Conservation (phyloP, 1,284 basidiomycete genomes). For the Microbotryum lychnidis-dioicae region DNA sequence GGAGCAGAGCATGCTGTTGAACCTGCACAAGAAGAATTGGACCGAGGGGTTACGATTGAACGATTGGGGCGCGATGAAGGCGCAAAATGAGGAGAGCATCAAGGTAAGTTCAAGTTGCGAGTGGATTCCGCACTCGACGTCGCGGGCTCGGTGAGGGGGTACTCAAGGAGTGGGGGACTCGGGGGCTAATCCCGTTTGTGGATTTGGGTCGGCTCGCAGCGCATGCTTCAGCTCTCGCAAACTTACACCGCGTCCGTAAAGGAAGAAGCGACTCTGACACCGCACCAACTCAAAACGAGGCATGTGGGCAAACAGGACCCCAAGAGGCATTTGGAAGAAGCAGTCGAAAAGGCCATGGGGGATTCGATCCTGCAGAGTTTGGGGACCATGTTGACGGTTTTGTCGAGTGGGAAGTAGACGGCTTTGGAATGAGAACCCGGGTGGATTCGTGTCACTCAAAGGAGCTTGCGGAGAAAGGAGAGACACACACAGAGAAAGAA, state of each 20-base stretch:
- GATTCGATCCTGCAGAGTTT: conserved; percentile 75
- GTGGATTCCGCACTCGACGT: no score
- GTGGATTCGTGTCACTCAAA: no score
- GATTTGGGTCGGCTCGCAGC: conserved; percentile 45
- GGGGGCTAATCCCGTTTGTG: no score
- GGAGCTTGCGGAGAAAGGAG: background rate
- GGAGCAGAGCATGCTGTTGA: conserved; percentile 97
- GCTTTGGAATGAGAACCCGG: no score
- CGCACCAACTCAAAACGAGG: conserved; percentile 85
- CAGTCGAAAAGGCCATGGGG: conserved; percentile 92
- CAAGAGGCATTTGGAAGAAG: conserved; percentile 90
- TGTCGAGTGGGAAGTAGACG: background rate
- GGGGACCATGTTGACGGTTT: conserved; percentile 26
- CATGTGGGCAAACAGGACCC: conserved; percentile 98
- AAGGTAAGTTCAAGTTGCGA: conserved; percentile 51
- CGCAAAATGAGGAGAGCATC: conserved; percentile 79
- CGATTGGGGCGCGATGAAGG: conserved; percentile 78
- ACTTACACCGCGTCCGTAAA: conserved; percentile 93
- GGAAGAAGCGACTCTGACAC: conserved; percentile 82
- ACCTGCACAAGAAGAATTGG: conserved; percentile 95
- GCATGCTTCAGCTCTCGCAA: conserved; percentile 82
- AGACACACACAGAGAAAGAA: background rate
- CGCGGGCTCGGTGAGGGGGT: no score
- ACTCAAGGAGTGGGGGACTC: no score
- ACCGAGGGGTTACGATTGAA: conserved; percentile 85